Evolutionary conservation across 2,329 filamentous ascomycete species (phyloP).

Genomic region (Cercospora sp.): DNA sequence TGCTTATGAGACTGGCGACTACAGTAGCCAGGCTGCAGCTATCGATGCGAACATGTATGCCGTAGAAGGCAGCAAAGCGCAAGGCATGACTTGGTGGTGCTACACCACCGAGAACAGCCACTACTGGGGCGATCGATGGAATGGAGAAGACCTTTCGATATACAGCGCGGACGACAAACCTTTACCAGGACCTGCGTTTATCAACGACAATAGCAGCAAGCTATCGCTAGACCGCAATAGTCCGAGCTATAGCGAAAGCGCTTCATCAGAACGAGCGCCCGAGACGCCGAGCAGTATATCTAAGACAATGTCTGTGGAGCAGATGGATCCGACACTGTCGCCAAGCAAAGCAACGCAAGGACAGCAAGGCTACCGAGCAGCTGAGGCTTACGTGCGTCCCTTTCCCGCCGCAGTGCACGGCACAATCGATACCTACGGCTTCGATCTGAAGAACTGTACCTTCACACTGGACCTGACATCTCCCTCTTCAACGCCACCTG

Average conservation of each 20-base stretch:
- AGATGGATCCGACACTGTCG: conserved; percentile 38
- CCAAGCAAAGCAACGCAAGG: conserved; percentile 10
- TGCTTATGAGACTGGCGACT: conserved; percentile 94
- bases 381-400: conserved; percentile 89
- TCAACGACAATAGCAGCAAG: conserved; percentile 49
- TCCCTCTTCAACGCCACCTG: conserved; percentile 58
- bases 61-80: conserved; percentile 77
- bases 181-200: conserved; percentile 50
- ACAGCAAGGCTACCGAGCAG: conserved; percentile 71
- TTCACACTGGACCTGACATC: conserved; percentile 73
- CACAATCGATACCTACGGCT: conserved; percentile 68
- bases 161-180: conserved; percentile 78
- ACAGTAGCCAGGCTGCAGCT: conserved; percentile 84
- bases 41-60: conserved; percentile 97
- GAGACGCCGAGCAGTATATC: conserved; percentile 77
- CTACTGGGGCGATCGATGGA: conserved; percentile 90
- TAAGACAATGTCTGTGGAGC: conserved; percentile 63
- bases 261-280: conserved; percentile 52
- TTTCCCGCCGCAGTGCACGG: conserved; percentile 76
- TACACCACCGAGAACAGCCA: conserved; percentile 85
- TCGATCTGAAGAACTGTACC: conserved; percentile 75
- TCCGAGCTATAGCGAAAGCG: conserved; percentile 57
- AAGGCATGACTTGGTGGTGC: conserved; percentile 86
- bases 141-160: conserved; percentile 94
- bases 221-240: conserved; percentile 52